phyloP scores from a whole-genome alignment of 2,329 filamentous ascomycete species.

The Shiraia bambusicola region DNA sequence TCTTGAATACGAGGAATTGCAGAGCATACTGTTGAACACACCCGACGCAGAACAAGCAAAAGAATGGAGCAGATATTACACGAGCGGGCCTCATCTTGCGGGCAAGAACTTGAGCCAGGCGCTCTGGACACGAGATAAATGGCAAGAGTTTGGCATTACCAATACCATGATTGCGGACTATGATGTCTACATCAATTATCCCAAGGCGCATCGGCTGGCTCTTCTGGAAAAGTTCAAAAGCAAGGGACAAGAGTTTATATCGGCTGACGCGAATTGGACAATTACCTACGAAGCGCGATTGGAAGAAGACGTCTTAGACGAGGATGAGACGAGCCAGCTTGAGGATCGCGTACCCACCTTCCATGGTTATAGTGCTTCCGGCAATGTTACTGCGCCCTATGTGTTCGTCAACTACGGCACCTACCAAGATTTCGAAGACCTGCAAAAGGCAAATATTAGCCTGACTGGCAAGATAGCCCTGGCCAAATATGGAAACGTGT shows the following conservation, averaged over 20 bases:
- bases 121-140: conserved; percentile 53
- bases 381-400: conserved; percentile 84
- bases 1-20: conserved; percentile 57
- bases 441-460: conserved; percentile 71
- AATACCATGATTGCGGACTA: conserved; percentile 51
- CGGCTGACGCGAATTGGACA: conserved; percentile 51
- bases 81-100: conserved; percentile 53
- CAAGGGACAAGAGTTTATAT: conserved; percentile 49
- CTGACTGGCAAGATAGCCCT: conserved; percentile 85
- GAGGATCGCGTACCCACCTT: conserved; percentile 80
- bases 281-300: conserved; percentile 78
- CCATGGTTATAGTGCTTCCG: conserved; percentile 90
- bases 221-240: conserved; percentile 53
- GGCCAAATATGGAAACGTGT: conserved; percentile 80
- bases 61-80: conserved; percentile 55
- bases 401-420: conserved; percentile 93
- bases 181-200: conserved; percentile 56
- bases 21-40: conserved; percentile 56
- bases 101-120: conserved; percentile 56
- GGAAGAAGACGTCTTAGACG: conserved; percentile 78
- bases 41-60: conserved; percentile 55
- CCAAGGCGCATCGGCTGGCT: conserved; percentile 50
- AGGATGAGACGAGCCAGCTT: conserved; percentile 76
- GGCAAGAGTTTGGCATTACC: conserved; percentile 52
- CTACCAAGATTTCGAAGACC: conserved; percentile 80